Evolutionary conservation across 495 filamentous ascomycete genomes (phyloP), one percentile per base, ranked within the genome.

Genomic region (Penicillium arizonense): DNA sequence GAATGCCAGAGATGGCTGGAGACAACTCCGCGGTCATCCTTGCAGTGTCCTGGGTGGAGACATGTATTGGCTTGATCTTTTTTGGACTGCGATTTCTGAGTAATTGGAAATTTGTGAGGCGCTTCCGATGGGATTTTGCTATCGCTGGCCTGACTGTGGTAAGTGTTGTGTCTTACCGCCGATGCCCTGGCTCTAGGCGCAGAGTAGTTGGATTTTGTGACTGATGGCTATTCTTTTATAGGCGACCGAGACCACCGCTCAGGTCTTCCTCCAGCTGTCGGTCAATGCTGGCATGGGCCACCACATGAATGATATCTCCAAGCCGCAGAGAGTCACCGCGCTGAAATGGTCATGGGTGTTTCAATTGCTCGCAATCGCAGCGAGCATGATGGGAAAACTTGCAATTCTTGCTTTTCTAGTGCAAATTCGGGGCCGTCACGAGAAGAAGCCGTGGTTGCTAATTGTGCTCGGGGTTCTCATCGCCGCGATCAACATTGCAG

Each of bases 271-370:
- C n/a, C 58, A 56, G 20, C 21, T 69, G 1, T 58, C 57, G 14
- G 47, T 61, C 30, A 52, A 54, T 39, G 50, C 52, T 4, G 69
- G 70, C 0, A 56, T 74, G 34, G 66, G 69, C n/a, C 53, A 44
- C 0, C 69, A 68, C 32, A 39, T 64, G 7, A 28, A 36, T 16
- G 48, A 54, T 26, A 56, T 73, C 9, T 55, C 55, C 3, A 16
- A 46, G 2, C 21, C 16, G 2, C 48, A 68, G 3, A 33, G 44
- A 21, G 47, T 55, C 4, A 21, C 50, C 11, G 62, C 69, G 8
- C 49, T 62, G 10, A 55, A 64, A 34, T 71, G 62, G 61, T 56
- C 56, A 23, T 72, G 69, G 67, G 52, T 68, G 5, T 67, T 64
- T 21, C 69, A 70, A 42, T 35, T 65, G 2, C 44, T 74, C 3